Base-by-base conservation (phyloP, 148 eudicot species). In the Arctostaphylos glauca region DNA sequence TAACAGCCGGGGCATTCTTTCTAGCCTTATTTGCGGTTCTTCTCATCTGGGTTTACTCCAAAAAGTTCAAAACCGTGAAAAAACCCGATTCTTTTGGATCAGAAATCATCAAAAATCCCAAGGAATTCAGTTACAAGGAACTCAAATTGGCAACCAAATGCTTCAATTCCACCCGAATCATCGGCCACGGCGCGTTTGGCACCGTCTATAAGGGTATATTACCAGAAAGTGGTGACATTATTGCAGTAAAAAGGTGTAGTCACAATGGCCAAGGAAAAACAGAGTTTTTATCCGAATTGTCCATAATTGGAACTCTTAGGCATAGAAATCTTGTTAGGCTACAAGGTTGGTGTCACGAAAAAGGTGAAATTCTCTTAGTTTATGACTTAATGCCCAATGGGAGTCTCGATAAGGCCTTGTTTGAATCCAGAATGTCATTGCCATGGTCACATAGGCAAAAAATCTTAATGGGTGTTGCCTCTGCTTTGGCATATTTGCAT, bases 261-360 rank as follows among this genome's bases (percentile, higher is more conserved):
- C 94, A 96, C 81, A 86, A 59, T 25, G 95, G 90, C 5, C 95
- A 95, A 79, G 98, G 98, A 73, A 92, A 89, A 74, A 74, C 88
- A 0, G 98, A 95, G 83, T 95, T 95, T 60, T 56, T 95, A 5
- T 95, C 98, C 0, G 98, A 95, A 56, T 84, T 95, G 80, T 95
- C 98, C 4, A 95, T 95, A 78, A 92, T 96, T 9, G 98, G 95
- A 3, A 88, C 95, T 0, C 89, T 96, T 5, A 90, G 98, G 86
- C 98, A 96, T 41, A 86, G 98, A 54, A 96, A 96, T 83, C 90
- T 96, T 31, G 96, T 96, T 41, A 85, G 92, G 82, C 90, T 96
- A 2, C 98, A 91, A 84, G 99, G 99, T 23, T 96, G 95, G 95
- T 96, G 99, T 43, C 97, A 93, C 41, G 95, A 94, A 76, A 96